Evolutionary conservation across 129 eudicot genomes (phyloP).

Genomic region (Flaveria ramosissima): DNA sequence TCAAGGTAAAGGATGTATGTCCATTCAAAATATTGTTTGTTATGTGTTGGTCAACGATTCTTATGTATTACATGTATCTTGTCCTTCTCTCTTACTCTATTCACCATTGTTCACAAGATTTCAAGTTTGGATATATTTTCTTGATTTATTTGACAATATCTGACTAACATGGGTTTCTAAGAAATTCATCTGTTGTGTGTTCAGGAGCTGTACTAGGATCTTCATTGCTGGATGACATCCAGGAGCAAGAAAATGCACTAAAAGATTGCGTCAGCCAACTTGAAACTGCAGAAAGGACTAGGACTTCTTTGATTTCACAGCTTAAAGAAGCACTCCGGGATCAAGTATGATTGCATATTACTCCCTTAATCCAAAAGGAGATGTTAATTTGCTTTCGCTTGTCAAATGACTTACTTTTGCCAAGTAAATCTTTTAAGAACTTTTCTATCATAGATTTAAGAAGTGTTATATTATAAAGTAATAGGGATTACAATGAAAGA

Average conservation of each 20-base stretch:
- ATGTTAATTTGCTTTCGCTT: neutral
- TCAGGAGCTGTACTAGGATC: slow-evolving; percentile 59
- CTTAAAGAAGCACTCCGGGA: slow-evolving; percentile 81
- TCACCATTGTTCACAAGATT: neutral
- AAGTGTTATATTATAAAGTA: neutral
- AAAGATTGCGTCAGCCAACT: slow-evolving; percentile 67
- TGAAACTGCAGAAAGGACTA: slow-evolving; percentile 64
- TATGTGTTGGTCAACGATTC: slow-evolving; percentile 16
- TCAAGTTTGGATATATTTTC: neutral
- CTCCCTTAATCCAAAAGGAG: neutral
- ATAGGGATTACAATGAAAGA: neutral
- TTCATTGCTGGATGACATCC: slow-evolving; percentile 61
- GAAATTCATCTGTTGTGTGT: slow-evolving; percentile 14
- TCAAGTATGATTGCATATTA: slow-evolving; percentile 54
- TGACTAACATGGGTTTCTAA: neutral
- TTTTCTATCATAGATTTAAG: neutral
- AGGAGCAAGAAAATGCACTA: slow-evolving; percentile 75
- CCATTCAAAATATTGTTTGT: neutral
- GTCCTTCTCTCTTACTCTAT: neutral
- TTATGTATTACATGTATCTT: neutral
- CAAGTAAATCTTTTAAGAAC: slow-evolving; percentile 1
- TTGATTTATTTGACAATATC: neutral
- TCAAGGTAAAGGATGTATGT: slow-evolving; percentile 53
- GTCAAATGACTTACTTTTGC: neutral
- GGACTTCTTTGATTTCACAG: slow-evolving; percentile 65